These are phyloP conservation scores for Lactarius quietus DNA, from an alignment of 768 basidiomycete species.

Conservation along the genomic window DNA sequence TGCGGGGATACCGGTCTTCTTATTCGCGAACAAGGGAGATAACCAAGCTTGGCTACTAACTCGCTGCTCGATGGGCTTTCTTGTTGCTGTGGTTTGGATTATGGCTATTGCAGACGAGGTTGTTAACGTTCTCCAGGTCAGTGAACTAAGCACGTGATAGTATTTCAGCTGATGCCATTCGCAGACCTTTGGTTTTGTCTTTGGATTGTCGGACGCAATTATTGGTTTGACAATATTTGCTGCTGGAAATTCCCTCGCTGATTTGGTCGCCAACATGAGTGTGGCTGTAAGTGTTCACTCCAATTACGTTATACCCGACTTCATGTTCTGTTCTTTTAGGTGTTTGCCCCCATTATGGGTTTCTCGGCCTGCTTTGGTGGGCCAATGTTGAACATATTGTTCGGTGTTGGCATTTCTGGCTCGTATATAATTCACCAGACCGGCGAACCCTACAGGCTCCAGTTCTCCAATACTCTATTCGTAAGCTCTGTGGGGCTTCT, in stretches of 20 bases:
- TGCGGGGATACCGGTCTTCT: constrained; percentile 51
- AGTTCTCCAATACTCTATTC: constrained; percentile 79
- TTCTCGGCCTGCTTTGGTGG: constrained; percentile 95
- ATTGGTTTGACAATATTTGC: constrained; percentile 97
- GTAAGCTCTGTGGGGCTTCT: constrained; percentile 85
- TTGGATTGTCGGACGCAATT: constrained; percentile 95
- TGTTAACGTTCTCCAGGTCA: constrained; percentile 82
- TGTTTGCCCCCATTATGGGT: constrained; percentile 90
- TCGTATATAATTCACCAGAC: constrained; percentile 74
- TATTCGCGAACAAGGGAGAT: constrained; percentile 57
- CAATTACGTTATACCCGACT: neutral
- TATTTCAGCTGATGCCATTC: constrained; percentile 1
- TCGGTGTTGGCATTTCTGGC: constrained; percentile 90
- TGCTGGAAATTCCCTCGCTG: constrained; percentile 92
- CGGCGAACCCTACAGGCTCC: constrained; percentile 59
- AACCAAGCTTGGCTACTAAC: constrained; percentile 57
- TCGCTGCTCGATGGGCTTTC: constrained; percentile 88
- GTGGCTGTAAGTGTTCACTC: constrained; percentile 61
- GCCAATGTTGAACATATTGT: constrained; percentile 87
- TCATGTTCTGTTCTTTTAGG: constrained; percentile 36
- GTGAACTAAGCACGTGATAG: neutral
- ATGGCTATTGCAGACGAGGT: constrained; percentile 98
- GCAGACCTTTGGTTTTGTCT: constrained; percentile 88
- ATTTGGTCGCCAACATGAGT: constrained; percentile 95
- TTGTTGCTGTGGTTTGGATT: constrained; percentile 93